Base-by-base conservation (phyloP, 139 green algal genomes). In the Chlamydomonas incerta region DNA sequence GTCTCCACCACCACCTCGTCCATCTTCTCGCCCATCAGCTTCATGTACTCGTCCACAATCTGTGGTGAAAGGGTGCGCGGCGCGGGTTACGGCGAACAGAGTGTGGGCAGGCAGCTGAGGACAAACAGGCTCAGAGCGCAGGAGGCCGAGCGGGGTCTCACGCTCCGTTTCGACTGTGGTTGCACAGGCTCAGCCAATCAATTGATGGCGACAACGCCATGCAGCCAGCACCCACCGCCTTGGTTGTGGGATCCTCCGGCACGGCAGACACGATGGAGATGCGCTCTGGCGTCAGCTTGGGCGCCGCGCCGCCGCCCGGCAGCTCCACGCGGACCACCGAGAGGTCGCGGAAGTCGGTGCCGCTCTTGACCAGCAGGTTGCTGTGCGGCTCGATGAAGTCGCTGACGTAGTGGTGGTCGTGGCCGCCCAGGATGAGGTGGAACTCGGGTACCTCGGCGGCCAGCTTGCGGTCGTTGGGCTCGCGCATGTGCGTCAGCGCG, bases 401-500 rank as follows among this genome's bases (percentile, higher is more conserved):
- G 23, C 82, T 80, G 34, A 90, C 69, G 83, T 94, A 95, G 75
- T 94, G 88, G 76, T 97, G 94, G 82, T 97, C 94, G 73, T 97
- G 94, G 3, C 94, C 94, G 9, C 92, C 94, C 57, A 97, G 84
- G 15, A 97, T 81, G 23, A 96, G 65, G 86, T 97, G 88, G n/a
- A 97, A 91, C 15, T 91, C 94, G 1, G 77, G 75, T 29, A 93
- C 91, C 41, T 91, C 58, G 63, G 63, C 65, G 17, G 79, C 79
- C 65, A 85, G 62, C 63, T 46, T 50, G 60, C 83, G 60, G 82
- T 97, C 94, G 84, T 97, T 97, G 50, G 91, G 91, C 26, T 88
- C 86, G 20, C 94, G 85, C 94, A 97, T 97, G 84, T 97, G 94
- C 5, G 94, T 97, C 11, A 97, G 81, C 6, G 94, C 94, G 3